Evolutionary conservation across 345 rosid species (phyloP).

Genomic region (Salix suchowensis): DNA sequence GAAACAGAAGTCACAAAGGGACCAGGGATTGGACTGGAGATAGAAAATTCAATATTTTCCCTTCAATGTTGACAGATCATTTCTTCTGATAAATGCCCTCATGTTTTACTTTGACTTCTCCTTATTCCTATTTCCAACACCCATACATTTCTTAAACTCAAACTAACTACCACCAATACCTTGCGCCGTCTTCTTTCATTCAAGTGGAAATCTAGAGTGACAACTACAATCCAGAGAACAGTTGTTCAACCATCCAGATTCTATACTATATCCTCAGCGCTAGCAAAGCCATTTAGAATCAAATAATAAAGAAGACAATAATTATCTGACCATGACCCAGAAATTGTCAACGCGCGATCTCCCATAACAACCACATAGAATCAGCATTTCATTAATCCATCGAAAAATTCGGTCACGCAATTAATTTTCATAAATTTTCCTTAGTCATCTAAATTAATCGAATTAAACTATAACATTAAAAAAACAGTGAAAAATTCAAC

Average conservation of each 20-base stretch:
- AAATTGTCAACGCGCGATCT: not conserved
- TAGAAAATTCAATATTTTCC: not conserved
- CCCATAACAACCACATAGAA: not conserved
- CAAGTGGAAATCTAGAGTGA: not conserved
- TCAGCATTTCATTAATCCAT: not conserved
- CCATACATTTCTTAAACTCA: not conserved
- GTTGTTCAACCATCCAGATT: not conserved
- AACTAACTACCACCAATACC: not conserved
- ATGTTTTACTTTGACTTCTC: not conserved
- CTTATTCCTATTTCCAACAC: not conserved
- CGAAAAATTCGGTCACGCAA: not conserved
- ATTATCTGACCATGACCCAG: conserved; percentile 4
- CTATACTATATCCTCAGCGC: not conserved
- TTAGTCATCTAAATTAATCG: not conserved
- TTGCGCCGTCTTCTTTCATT: not conserved
- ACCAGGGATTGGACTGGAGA: not conserved
- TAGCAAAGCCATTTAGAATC: not conserved
- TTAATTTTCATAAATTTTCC: not conserved
- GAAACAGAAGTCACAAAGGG: not conserved
- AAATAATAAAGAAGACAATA: not conserved
- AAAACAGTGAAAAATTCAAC: not conserved
- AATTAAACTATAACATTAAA: not conserved
- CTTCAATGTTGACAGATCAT: not conserved
- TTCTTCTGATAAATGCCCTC: not conserved
- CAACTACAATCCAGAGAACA: not conserved